phyloP scores from a whole-genome alignment of 129 eudicot genomes.

The Helianthus tuberosus region DNA sequence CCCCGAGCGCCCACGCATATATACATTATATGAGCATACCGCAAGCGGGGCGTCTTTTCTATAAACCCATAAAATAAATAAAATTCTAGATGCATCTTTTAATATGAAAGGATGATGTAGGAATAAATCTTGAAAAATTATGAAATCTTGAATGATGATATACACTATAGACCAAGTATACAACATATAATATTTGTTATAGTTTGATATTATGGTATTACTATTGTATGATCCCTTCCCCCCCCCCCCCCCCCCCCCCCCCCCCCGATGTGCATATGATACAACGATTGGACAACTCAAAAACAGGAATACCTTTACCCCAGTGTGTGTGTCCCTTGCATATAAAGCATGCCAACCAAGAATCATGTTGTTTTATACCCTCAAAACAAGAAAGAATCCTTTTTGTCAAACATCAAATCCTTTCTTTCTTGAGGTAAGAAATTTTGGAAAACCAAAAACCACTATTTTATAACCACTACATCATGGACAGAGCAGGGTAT shows the following conservation, averaged over 20 bases:
- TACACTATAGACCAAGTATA: neutral
- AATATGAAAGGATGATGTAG: neutral
- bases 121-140: neutral
- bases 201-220: neutral
- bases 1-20: too few relatives aligned
- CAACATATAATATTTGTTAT: neutral
- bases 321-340: conserved; percentile 31
- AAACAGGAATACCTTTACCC: conserved; percentile 24
- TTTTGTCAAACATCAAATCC: conserved; percentile 41
- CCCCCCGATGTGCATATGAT: too few relatives aligned
- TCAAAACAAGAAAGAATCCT: conserved; percentile 39
- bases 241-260: too few relatives aligned
- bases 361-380: conserved; percentile 43
- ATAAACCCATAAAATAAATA: neutral
- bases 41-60: too few relatives aligned
- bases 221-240: too few relatives aligned
- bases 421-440: conserved; percentile 39
- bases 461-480: too few relatives aligned
- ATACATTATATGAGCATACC: too few relatives aligned
- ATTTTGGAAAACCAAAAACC: neutral
- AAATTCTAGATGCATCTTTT: neutral
- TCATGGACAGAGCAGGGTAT: neutral
- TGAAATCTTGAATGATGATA: neutral
- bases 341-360: conserved; percentile 41
- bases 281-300: conserved; percentile 27